Evolutionary conservation across 2,329 filamentous ascomycete genomes (phyloP).

Genomic region (Neonectria sp.): DNA sequence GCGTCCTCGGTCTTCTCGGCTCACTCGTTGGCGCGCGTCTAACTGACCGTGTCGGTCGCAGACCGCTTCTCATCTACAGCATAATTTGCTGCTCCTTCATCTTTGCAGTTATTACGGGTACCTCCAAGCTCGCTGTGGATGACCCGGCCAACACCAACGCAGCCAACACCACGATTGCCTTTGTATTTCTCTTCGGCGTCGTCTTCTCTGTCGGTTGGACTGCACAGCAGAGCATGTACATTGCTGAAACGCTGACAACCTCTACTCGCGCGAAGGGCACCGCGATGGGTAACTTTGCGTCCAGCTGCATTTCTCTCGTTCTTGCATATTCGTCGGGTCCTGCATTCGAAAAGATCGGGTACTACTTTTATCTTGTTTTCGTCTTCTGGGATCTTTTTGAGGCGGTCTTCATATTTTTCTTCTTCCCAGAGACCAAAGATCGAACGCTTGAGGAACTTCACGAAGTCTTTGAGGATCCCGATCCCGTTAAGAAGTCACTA

Average conservation of each 20-base stretch:
- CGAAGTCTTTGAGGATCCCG: constrained; percentile 37
- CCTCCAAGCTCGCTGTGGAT: constrained; percentile 23
- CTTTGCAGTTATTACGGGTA: constrained; percentile 59
- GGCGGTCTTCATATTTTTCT: constrained; percentile 62
- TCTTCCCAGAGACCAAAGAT: constrained; percentile 63
- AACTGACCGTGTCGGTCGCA: constrained; percentile 61
- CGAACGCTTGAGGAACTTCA: constrained; percentile 66
- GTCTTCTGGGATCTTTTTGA: constrained; percentile 62
- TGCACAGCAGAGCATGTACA: constrained; percentile 58
- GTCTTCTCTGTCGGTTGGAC: constrained; percentile 68
- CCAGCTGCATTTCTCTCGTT: constrained; percentile 55
- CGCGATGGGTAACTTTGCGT: constrained; percentile 58
- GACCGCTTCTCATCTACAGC: constrained; percentile 64
- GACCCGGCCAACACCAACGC: constrained; percentile 49
- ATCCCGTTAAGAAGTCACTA: constrained; percentile 40
- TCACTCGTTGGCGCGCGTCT: constrained; percentile 62
- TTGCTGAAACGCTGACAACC: constrained; percentile 52
- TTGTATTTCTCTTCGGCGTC: constrained; percentile 66
- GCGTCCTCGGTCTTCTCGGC: constrained; percentile 58
- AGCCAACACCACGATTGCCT: constrained; percentile 40
- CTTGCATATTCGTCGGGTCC: constrained; percentile 61
- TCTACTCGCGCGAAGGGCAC: constrained; percentile 54
- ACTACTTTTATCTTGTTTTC: constrained; percentile 62
- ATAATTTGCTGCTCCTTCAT: constrained; percentile 58
- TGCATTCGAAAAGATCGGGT: constrained; percentile 59